phyloP scores from a whole-genome alignment of 2,329 filamentous ascomycete genomes.

The Cadophora luteo-olivacea region DNA sequence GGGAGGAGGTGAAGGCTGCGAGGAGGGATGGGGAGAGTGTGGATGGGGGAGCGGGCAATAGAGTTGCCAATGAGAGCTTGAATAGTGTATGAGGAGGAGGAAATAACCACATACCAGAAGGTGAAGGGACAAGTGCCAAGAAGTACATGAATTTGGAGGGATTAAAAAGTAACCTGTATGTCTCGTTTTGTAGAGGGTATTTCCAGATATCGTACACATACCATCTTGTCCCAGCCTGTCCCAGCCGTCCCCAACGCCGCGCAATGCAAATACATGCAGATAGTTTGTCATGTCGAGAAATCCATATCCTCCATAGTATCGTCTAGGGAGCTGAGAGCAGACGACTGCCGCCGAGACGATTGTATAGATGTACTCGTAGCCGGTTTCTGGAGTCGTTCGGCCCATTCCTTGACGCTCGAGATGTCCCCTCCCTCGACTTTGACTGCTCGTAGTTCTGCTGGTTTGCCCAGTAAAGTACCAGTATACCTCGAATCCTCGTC shows the following conservation, averaged over 20 bases:
- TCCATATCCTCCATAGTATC: slow-evolving; percentile 43
- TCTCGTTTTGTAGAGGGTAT: slow-evolving; percentile 22
- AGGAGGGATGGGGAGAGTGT: slow-evolving; percentile 39
- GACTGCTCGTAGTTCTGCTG: slow-evolving; percentile 73
- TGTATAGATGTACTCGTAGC: slow-evolving; percentile 25
- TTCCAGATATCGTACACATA: slow-evolving; percentile 32
- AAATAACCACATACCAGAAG: neutral
- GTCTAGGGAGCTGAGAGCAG: slow-evolving; percentile 44
- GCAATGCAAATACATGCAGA: slow-evolving; percentile 40
- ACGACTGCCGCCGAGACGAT: slow-evolving; percentile 42
- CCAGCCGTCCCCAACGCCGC: slow-evolving; percentile 39
- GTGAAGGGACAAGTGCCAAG: neutral
- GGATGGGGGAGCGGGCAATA: slow-evolving; percentile 41
- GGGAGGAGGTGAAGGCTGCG: slow-evolving; percentile 40
- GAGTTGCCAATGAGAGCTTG: slow-evolving; percentile 41
- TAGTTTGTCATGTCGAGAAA: slow-evolving; percentile 32
- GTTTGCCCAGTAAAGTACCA: slow-evolving; percentile 81
- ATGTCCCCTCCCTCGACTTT: slow-evolving; percentile 79
- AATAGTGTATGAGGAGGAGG: slow-evolving; percentile 33
- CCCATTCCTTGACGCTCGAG: slow-evolving; percentile 73
- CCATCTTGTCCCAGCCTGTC: neutral
- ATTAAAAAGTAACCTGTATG: neutral
- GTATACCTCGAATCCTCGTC: slow-evolving; percentile 86
- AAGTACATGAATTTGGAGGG: neutral
- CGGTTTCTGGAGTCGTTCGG: slow-evolving; percentile 47